phyloP scores from a whole-genome alignment of 257 asterid genomes.

The Fraxinus excelsior region DNA sequence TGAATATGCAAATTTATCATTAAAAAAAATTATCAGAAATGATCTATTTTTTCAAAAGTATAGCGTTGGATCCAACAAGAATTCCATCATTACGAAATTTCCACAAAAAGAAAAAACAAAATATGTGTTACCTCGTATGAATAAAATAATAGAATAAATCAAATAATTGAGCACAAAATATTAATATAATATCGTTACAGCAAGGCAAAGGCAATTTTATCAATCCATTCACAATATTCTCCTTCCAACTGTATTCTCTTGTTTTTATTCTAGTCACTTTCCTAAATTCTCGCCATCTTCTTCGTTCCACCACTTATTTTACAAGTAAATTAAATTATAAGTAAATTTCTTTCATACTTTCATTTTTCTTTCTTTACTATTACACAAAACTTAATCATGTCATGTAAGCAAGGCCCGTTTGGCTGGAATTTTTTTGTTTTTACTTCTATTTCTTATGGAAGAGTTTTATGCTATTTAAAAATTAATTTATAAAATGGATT shows the following conservation, averaged over 20 bases:
- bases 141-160: background rate
- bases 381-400: background rate
- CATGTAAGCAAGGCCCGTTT: no score
- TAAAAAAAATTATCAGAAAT: no score
- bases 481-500: no score
- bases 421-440: no score
- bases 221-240: constrained; percentile 60
- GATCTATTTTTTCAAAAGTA: no score
- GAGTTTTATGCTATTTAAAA: no score
- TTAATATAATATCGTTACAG: constrained; percentile 2
- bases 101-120: background rate
- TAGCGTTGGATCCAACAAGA: no score
- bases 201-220: constrained; percentile 10
- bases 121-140: background rate
- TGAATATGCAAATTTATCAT: no score
- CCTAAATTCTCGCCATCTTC: background rate
- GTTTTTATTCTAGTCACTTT: background rate
- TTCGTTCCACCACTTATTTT: background rate
- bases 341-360: background rate
- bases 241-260: constrained; percentile 50
- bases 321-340: background rate
- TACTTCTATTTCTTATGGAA: no score
- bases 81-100: background rate
- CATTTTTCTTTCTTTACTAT: background rate
- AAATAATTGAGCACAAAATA: constrained; percentile 19